Base-by-base conservation (phyloP, 768 basidiomycete genomes). In the Boletus subparvulus region DNA sequence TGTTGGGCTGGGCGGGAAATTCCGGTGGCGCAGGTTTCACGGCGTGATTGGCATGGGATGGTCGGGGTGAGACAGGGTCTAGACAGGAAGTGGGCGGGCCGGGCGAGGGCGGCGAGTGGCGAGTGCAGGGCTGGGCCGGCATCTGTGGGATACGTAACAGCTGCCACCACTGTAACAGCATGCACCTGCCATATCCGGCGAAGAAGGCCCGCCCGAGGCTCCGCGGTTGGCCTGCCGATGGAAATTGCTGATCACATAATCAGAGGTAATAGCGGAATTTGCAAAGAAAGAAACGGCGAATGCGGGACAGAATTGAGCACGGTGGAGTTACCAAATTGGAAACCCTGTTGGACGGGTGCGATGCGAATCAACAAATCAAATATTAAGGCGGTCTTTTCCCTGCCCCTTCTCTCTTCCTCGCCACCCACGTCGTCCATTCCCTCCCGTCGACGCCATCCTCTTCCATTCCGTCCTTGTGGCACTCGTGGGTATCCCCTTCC, bases 361-460 rank as follows among this genome's bases (percentile, higher is more conserved):
- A 71, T 70, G 72, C 66, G 71, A 73, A 68, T 69, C 70, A 64
- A 54, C 66, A 64, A 72, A 73, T 72, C 70, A 72, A 73, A 74
- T 74, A 73, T 71, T 72, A 73, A 69, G 70, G 61, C 70, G 62
- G 66, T 55, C 61, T 68, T 72, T 69, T 66, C 52, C 68, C 58
- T 65, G 57, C 33, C 59, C 55, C 47, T 49, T 58, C 59, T 61
- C 56, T 62, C 55, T 51, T 60, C 62, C 61, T 52, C 67, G 47
- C 61, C 66, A 58, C 56, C 21, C 43, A 16, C 54, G 46, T 60
- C 65, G 58, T 63, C 62, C 50, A 7, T 14, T 26, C 47, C 39
- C 7, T 60, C 33, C 17, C 52, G 17, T 7, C 19, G 30, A 30
- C 28, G 28, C 26, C 28, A 30, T 37, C n/a, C 26, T 13, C 40